Conservation (phyloP, 176 grass and related monocot species). For the Lolium perenne region DNA sequence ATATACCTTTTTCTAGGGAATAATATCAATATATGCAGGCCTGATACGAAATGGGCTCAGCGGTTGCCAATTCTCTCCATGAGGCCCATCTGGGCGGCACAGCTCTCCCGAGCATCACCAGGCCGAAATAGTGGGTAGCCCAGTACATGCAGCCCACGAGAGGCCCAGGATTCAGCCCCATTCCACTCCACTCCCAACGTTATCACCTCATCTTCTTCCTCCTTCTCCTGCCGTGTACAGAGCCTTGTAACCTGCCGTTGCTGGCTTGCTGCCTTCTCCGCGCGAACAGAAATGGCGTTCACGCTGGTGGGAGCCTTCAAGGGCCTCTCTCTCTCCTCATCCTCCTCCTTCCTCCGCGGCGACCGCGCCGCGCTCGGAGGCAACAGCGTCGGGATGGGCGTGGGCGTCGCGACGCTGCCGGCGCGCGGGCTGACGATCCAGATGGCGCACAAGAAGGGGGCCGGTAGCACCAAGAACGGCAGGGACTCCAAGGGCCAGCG, state of each 20-base stretch:
- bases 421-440: constrained; percentile 75
- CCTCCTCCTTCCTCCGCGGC: constrained; percentile 42
- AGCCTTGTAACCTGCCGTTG: too few relatives aligned
- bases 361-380: constrained; percentile 38
- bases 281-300: constrained; percentile 58
- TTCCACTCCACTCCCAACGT: background rate
- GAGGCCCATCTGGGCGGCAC: background rate
- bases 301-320: constrained; percentile 71
- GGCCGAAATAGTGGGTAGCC: too few relatives aligned
- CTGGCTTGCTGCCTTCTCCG: background rate
- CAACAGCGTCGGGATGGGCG: background rate
- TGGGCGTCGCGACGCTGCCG: constrained; percentile 37
- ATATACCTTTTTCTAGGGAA: too few relatives aligned
- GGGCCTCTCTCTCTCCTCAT: constrained; percentile 56
- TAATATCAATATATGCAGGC: too few relatives aligned
- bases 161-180: background rate
- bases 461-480: constrained; percentile 93
- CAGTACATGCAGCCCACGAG: background rate
- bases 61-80: too few relatives aligned
- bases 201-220: too few relatives aligned
- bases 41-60: background rate
- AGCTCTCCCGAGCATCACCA: too few relatives aligned
- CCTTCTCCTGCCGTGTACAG: too few relatives aligned
- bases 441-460: constrained; percentile 99
- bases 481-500: constrained; percentile 87